These are phyloP conservation scores for Cladosporium sp. DNA, from an alignment of 2,329 filamentous ascomycete genomes.

Conservation along the genomic window DNA sequence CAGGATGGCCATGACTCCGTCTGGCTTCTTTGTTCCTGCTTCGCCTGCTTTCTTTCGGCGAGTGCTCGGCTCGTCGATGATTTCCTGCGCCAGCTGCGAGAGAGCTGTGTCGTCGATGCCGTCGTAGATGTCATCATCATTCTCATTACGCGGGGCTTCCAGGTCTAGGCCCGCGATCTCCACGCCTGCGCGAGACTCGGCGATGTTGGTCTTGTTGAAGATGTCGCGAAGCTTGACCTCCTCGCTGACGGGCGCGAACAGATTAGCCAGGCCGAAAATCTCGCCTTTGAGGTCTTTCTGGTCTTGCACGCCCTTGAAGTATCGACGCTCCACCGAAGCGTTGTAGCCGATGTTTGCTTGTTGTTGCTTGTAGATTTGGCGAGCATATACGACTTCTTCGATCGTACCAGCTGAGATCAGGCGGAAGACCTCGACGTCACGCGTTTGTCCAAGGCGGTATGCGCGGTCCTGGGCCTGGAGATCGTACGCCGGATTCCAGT, in stretches of 20 bases:
- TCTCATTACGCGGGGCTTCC: slow-evolving; percentile 61
- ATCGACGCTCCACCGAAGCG: slow-evolving; percentile 85
- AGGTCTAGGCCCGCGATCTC: slow-evolving; percentile 76
- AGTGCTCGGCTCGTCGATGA: slow-evolving; percentile 42
- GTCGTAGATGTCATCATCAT: slow-evolving; percentile 40
- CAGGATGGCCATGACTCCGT: slow-evolving; percentile 86
- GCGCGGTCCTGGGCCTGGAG: slow-evolving; percentile 94
- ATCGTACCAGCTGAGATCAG: slow-evolving; percentile 89
- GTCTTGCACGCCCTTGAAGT: slow-evolving; percentile 93
- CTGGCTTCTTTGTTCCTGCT: slow-evolving; percentile 50
- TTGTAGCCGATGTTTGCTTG: slow-evolving; percentile 97
- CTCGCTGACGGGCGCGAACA: slow-evolving; percentile 79
- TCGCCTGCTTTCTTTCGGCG: slow-evolving; percentile 40
- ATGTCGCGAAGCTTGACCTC: slow-evolving; percentile 87
- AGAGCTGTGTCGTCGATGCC: slow-evolving; percentile 65
- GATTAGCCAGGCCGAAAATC: slow-evolving; percentile 85
- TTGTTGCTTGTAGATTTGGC: slow-evolving; percentile 98
- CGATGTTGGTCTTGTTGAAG: slow-evolving; percentile 97
- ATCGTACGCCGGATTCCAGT: slow-evolving; percentile 96
- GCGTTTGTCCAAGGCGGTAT: slow-evolving; percentile 88
- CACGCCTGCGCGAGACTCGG: slow-evolving; percentile 85
- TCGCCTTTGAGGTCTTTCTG: slow-evolving; percentile 81
- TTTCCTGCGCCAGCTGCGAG: slow-evolving; percentile 68
- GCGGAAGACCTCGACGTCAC: slow-evolving; percentile 94
- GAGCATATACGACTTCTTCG: slow-evolving; percentile 94